A percentile compares a stretch with the other conserved stretches of the same genome.
Evolutionary conservation across 805 yeast species (phyloP).

Genomic region (Kodamaea kakaduensis): DNA sequence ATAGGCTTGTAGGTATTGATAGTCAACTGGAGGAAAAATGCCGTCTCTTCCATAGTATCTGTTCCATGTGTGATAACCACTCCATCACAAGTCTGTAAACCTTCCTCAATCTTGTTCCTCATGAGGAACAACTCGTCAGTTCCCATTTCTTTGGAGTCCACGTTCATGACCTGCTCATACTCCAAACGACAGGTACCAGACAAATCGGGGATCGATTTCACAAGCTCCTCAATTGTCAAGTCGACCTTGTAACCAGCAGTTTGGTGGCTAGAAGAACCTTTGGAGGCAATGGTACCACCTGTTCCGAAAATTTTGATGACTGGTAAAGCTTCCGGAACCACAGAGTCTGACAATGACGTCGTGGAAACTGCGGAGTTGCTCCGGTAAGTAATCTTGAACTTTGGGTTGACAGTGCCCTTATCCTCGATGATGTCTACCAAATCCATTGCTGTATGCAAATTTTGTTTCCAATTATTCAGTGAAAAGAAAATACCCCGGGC

Average conservation of each 20-base stretch:
- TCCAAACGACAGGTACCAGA: conserved; percentile 50
- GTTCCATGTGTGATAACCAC: conserved; percentile 71
- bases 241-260: conserved; percentile 56
- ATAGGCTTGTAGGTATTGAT: conserved; percentile 47
- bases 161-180: conserved; percentile 59
- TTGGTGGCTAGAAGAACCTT: conserved; percentile 43
- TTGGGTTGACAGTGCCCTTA: conserved; percentile 27
- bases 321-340: conserved; percentile 20
- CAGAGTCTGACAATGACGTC: conserved; percentile 13
- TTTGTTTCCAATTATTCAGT: no score
- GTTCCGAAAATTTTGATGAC: conserved; percentile 50
- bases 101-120: conserved; percentile 43
- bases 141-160: conserved; percentile 58
- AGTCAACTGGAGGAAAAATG: conserved; percentile 56
- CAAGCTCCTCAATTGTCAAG: conserved; percentile 47
- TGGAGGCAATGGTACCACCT: conserved; percentile 59
- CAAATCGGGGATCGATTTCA: conserved; percentile 54
- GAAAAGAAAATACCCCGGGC: no score
- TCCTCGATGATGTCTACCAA: conserved; percentile 17
- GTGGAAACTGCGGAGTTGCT: conserved; percentile 26
- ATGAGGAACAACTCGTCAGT: conserved; percentile 43
- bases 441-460: no score
- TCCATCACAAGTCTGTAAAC: conserved; percentile 48
- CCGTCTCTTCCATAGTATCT: conserved; percentile 65
- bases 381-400: conserved; percentile 33